These are phyloP conservation scores for Canavalia ensiformis DNA, from an alignment of 306 rosid species.

Conservation along the genomic window DNA sequence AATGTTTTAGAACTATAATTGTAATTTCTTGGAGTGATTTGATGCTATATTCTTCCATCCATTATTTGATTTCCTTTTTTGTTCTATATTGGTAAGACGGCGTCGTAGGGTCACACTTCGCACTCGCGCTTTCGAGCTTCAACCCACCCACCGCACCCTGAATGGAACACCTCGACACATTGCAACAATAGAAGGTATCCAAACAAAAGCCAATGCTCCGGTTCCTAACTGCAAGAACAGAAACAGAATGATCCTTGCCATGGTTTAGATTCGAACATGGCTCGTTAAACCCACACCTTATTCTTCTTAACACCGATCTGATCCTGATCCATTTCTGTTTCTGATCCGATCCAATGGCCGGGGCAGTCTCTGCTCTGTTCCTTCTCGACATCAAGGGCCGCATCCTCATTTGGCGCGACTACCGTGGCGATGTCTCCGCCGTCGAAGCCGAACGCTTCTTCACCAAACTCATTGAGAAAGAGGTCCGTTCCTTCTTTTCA, in stretches of 20 bases:
- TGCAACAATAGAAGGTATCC: background rate
- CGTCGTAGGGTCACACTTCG: conserved; percentile 21
- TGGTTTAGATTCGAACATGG: conserved; percentile 44
- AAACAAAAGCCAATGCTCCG: background rate
- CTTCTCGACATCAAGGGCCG: conserved; percentile 99
- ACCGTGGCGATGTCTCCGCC: conserved; percentile 97
- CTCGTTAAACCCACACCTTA: conserved; percentile 27
- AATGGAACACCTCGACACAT: conserved; percentile 16
- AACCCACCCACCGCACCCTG: conserved; percentile 12
- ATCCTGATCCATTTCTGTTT: conserved; percentile 39
- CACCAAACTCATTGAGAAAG: conserved; percentile 97
- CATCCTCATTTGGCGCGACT: conserved; percentile 98
- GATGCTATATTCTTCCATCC: no score
- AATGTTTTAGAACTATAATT: no score
- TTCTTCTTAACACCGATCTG: background rate
- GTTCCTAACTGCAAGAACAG: background rate
- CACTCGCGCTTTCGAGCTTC: conserved; percentile 7
- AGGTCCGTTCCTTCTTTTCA: conserved; percentile 53
- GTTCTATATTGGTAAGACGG: background rate
- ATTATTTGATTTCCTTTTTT: no score
- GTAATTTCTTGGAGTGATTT: no score
- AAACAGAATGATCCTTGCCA: conserved; percentile 27
- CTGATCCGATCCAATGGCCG: conserved; percentile 70
- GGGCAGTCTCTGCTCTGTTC: conserved; percentile 98
- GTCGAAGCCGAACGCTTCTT: conserved; percentile 96